Evolutionary conservation across 2,329 filamentous ascomycete genomes (phyloP), one percentile per base, ranked within the genome.

Genomic region (Diaporthe vexans): DNA sequence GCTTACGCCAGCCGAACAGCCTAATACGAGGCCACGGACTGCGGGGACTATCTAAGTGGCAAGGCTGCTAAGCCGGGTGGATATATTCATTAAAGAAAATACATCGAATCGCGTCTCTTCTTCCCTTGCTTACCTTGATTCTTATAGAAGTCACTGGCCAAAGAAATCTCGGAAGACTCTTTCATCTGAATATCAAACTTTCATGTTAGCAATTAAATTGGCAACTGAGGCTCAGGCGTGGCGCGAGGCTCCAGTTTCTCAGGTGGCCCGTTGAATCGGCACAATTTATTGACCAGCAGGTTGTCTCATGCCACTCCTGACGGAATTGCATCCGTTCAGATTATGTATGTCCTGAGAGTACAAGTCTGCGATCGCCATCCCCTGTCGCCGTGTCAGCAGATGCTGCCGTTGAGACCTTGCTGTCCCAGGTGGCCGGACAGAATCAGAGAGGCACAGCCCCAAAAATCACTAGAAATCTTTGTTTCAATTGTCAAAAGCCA

Each of bases 41-140:
- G 15, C 11, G 37, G 19, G 7, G 48, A 73, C 73, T 75, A 75
- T 73, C 73, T 61, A 72, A 75, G 73, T 73, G 46, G 26, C 70
- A n/a, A 75, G 73, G 73, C 73, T 75, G 54, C 24, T 24, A 26
- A 46, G 58, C 61, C 19, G 21, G 13, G 52, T 24, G 21, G 33
- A 58, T 43, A 58, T 43, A 9, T 24, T n/a, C 37, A 51, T 21
- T 13, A n/a, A 4, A 5, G 63, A 3, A 37, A 54, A 40, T 29
- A 40, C 24, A 40, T 10, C 0, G 19, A 17, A 11, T 52, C 19
- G 3, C 11, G 9, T 26, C 29, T 19, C 21, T 68, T 21, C 21
- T 40, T 35, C 1, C 15, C 21, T 21, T 40, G 33, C 21, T 40
- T 5, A 9, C 46, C n/a, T 26, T 19, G 29, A 17, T 6, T 4